These are phyloP conservation scores for Zarea fungicola DNA, from an alignment of 2,329 filamentous ascomycete species.

Conservation along the genomic window DNA sequence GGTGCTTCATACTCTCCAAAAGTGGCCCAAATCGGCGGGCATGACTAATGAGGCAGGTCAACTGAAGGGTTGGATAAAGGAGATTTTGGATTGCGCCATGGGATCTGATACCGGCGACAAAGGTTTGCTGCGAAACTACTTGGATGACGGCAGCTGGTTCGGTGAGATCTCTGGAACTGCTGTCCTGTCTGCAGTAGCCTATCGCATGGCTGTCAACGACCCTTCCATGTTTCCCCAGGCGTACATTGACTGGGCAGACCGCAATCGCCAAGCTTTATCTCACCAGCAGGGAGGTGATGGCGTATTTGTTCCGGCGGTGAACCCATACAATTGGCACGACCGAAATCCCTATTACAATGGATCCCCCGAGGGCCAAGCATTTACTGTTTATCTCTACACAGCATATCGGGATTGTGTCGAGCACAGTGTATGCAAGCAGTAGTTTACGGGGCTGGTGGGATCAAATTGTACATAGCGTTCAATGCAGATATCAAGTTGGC, in stretches of 20 bases:
- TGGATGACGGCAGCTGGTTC: slow-evolving; percentile 15
- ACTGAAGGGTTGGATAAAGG: slow-evolving; percentile 15
- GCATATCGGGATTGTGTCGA: slow-evolving; percentile 15
- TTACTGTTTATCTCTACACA: slow-evolving; percentile 13
- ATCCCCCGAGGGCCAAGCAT: slow-evolving; percentile 16
- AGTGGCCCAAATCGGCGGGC: slow-evolving; percentile 10
- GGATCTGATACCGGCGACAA: slow-evolving; percentile 1
- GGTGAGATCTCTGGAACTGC: slow-evolving; percentile 15
- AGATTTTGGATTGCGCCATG: slow-evolving; percentile 15
- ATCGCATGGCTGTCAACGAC: slow-evolving; percentile 16
- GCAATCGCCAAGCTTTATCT: slow-evolving; percentile 4
- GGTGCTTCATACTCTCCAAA: slow-evolving; percentile 15
- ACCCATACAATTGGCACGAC: slow-evolving; percentile 14
- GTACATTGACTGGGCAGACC: slow-evolving; percentile 15
- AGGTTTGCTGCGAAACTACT: slow-evolving; percentile 14
- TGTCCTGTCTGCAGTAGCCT: slow-evolving; percentile 13
- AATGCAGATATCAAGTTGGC: too few species aligned
- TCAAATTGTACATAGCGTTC: too few species aligned
- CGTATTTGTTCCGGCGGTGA: slow-evolving; percentile 12
- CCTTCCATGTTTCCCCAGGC: slow-evolving; percentile 13
- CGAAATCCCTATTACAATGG: slow-evolving; percentile 9
- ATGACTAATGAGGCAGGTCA: slow-evolving; percentile 1
- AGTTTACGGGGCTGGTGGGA: too few species aligned
- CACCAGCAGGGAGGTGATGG: slow-evolving; percentile 6
- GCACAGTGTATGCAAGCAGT: slow-evolving; percentile 3